Base-by-base conservation (phyloP, 345 rosid genomes). In the Acer saccharum region DNA sequence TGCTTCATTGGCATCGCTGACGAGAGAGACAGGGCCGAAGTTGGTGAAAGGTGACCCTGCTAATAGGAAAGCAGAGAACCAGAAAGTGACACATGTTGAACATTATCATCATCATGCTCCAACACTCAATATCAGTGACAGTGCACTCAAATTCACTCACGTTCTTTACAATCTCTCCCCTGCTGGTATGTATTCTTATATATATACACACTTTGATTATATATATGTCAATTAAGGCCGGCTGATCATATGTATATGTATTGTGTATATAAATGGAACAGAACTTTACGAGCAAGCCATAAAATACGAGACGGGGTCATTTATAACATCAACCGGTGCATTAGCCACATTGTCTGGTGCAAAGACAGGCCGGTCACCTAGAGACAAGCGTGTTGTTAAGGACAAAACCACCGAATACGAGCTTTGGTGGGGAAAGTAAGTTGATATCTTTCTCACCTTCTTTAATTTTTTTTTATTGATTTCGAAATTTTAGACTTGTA, bases 361-460 rank as follows among this genome's bases (percentile, higher is more conserved):
- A 18, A 95, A 95, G 77, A 93, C 98, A 5, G 99, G 99, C 1
- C 83, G 99, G 18, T 87, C 97, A 57, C 99, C 99, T 2, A 89
- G 93, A 46, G 99, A 95, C 75, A 93, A 95, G 89, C 95, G 99
- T 67, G 92, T 95, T 2, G 98, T 95, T 58, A 89, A 78, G 83
- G 99, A 95, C 75, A 86, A 85, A 3, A 83, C 84, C 27, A 91
- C 97, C 0, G 84, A 86, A 72, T 79, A 81, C 8, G 96, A 90
- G 65, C 99, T 95, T 74, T 93, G 99, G 99, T 93, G 99, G 98
- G 98, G 98, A 63, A 93, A 89, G 99, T 95, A 72, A 90, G 98
- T 88, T 13, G 10, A n/a, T n/a, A n/a, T n/a, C 11, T 5, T 13
- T 0, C 8, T 35, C 5, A 13, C 0, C 35, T 32, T 13, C 3